These are phyloP conservation scores for Yamadazyma atmosphaerica DNA, from an alignment of 1,139 yeast genomes.

Conservation along the genomic window DNA sequence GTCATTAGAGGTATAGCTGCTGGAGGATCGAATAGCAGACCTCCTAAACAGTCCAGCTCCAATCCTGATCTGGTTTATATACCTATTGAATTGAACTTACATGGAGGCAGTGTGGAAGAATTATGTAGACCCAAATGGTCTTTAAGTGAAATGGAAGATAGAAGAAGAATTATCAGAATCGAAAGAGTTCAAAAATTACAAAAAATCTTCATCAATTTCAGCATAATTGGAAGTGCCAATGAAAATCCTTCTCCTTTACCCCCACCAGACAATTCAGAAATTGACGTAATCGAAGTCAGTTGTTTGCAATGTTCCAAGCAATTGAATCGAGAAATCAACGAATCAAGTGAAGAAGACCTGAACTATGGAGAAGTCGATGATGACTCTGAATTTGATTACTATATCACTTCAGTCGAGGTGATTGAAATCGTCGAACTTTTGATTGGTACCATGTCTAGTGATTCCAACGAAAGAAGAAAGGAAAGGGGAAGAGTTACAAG, in stretches of 20 bases:
- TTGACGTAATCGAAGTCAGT: conserved; percentile 58
- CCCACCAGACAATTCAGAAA: conserved; percentile 32
- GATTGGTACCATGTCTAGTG: conserved; percentile 49
- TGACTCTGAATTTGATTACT: conserved; percentile 39
- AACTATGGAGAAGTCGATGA: conserved; percentile 14
- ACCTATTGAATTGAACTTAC: conserved; percentile 48
- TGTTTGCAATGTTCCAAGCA: conserved; percentile 46
- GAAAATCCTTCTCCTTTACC: conserved; percentile 44
- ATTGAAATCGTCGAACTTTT: conserved; percentile 62
- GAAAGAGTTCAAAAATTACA: conserved; percentile 54
- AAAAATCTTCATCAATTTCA: conserved; percentile 47
- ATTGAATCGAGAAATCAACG: conserved; percentile 21
- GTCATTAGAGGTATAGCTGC: conserved; percentile 59
- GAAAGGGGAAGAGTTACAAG: conserved; percentile 66
- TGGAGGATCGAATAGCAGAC: conserved; percentile 57
- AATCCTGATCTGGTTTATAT: conserved; percentile 33
- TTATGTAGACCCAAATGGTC: conserved; percentile 55
- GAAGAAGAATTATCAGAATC: conserved; percentile 57
- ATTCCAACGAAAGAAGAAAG: conserved; percentile 52
- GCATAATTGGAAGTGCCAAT: conserved; percentile 52
- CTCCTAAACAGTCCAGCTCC: conserved; percentile 45
- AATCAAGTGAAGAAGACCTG: conserved; percentile 34
- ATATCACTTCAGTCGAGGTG: conserved; percentile 66
- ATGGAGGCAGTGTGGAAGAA: conserved; percentile 46
- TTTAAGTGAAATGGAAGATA: conserved; percentile 43